Conservation (phyloP, 257 asterid species). For the Solanum paucissectum region DNA sequence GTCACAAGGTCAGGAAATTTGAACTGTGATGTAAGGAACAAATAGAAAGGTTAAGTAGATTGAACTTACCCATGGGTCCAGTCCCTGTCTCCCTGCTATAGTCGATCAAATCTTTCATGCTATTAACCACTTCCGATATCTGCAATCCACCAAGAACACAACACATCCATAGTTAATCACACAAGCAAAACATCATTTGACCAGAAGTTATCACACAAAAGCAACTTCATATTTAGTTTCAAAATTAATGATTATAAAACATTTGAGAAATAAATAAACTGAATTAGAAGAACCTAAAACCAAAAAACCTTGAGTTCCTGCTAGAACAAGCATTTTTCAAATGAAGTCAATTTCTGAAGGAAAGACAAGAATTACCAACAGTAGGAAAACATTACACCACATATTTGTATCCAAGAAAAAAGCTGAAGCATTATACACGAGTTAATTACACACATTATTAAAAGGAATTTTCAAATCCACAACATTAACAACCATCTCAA, state of each 20-base stretch:
- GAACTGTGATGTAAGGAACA: not conserved
- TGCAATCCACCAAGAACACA: conserved; percentile 25
- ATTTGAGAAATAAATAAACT: not conserved
- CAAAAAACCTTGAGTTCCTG: not conserved
- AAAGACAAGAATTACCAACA: not conserved
- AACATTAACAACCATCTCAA: not conserved
- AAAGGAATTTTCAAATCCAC: not conserved
- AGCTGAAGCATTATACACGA: not conserved
- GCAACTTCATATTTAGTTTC: not conserved
- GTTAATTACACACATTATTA: not conserved
- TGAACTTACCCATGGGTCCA: conserved; percentile 95
- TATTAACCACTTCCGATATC: conserved; percentile 99
- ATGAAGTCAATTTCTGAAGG: not conserved
- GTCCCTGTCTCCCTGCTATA: conserved; percentile 79
- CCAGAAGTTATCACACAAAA: not conserved
- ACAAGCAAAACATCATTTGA: not conserved
- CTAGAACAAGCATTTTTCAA: not conserved
- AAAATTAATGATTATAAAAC: not conserved
- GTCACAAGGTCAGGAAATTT: not conserved
- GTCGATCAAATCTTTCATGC: conserved; percentile 99
- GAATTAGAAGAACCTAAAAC: not conserved
- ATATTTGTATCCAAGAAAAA: not conserved
- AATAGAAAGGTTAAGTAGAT: not conserved
- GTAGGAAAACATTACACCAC: not conserved
- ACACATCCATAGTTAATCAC: not conserved